These are phyloP conservation scores for Fusarium sp. DNA, from an alignment of 2,329 filamentous ascomycete species.

Conservation along the genomic window DNA sequence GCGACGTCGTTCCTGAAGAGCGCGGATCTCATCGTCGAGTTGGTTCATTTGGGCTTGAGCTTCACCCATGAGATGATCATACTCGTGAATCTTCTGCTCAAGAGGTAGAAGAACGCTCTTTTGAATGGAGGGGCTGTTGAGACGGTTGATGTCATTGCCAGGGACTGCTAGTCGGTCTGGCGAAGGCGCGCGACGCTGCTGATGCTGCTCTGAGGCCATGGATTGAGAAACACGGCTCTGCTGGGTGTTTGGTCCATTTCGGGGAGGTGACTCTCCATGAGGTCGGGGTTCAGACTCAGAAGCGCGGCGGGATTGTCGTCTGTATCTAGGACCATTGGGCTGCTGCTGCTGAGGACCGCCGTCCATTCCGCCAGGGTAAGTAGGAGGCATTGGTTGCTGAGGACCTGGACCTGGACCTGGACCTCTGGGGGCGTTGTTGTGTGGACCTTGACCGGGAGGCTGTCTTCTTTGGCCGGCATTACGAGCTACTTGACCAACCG, in stretches of 20 bases:
- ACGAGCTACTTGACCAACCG: conserved; percentile 34
- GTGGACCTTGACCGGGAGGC: neutral
- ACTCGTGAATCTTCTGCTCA: conserved; percentile 55
- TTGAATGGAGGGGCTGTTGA: conserved; percentile 54
- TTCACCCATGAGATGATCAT: conserved; percentile 51
- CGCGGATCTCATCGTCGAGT: conserved; percentile 54
- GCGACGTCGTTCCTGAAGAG: conserved; percentile 51
- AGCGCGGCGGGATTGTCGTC: conserved; percentile 36
- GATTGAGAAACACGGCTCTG: conserved; percentile 27
- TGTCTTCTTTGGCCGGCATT: conserved; percentile 36
- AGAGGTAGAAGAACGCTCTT: conserved; percentile 56
- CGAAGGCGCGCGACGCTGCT: conserved; percentile 29
- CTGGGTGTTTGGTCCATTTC: conserved; percentile 24
- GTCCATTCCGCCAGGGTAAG: conserved; percentile 33
- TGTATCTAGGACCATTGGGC: conserved; percentile 30
- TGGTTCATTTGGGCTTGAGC: conserved; percentile 52
- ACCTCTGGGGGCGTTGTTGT: conserved; percentile 1
- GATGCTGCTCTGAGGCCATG: conserved; percentile 26
- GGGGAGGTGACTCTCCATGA: conserved; percentile 19
- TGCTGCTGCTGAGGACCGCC: conserved; percentile 28
- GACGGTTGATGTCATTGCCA: conserved; percentile 48
- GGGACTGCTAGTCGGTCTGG: conserved; percentile 26
- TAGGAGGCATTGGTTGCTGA: conserved; percentile 29
- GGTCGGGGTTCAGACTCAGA: conserved; percentile 29
- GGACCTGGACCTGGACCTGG: neutral